Evolutionary conservation across 1,284 basidiomycete genomes (phyloP).

Genomic region (Sporisorium sorghi): DNA sequence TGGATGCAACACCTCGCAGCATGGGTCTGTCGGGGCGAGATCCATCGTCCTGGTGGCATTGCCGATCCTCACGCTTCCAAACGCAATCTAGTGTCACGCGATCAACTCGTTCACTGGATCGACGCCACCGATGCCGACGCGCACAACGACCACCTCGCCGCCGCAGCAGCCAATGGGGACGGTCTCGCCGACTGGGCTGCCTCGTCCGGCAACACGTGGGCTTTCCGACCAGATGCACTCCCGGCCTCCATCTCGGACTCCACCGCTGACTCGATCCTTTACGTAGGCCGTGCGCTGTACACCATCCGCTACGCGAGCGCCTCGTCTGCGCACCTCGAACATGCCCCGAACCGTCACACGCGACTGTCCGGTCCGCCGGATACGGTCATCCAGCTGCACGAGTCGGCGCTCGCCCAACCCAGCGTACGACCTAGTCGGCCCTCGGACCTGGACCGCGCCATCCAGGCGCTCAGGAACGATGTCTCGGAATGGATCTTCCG

Average conservation of each 20-base stretch:
- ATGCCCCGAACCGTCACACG: slow-evolving; percentile 6
- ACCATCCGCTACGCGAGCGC: slow-evolving; percentile 75
- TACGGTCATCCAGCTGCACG: slow-evolving; percentile 39
- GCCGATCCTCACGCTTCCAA: slow-evolving; percentile 36
- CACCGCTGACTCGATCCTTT: slow-evolving; percentile 82
- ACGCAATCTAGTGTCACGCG: slow-evolving; percentile 23
- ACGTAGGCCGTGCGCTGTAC: slow-evolving; percentile 85
- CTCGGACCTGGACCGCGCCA: slow-evolving; percentile 30
- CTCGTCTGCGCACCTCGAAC: slow-evolving; percentile 8
- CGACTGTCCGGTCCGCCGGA: slow-evolving; percentile 37
- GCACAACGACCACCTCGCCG: slow-evolving; percentile 18
- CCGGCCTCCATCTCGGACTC: slow-evolving; percentile 79
- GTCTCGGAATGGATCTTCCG: slow-evolving; percentile 91
- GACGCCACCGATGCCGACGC: slow-evolving; percentile 28
- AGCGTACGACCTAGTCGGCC: slow-evolving; percentile 35
- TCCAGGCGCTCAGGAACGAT: slow-evolving; percentile 76
- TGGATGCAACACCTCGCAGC: slow-evolving; percentile 50
- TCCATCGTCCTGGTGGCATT: slow-evolving; percentile 36
- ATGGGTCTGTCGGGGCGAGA: slow-evolving; percentile 55
- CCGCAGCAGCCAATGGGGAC: slow-evolving; percentile 23
- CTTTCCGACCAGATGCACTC: slow-evolving; percentile 75
- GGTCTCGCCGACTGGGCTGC: slow-evolving; percentile 43
- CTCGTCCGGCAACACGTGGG: slow-evolving; percentile 60
- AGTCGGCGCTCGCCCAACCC: slow-evolving; percentile 20
- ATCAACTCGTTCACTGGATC: slow-evolving; percentile 47